Evolutionary conservation across 2,329 filamentous ascomycete species (phyloP), one percentile per base, ranked within the genome.

Genomic region (Calonectria montana): DNA sequence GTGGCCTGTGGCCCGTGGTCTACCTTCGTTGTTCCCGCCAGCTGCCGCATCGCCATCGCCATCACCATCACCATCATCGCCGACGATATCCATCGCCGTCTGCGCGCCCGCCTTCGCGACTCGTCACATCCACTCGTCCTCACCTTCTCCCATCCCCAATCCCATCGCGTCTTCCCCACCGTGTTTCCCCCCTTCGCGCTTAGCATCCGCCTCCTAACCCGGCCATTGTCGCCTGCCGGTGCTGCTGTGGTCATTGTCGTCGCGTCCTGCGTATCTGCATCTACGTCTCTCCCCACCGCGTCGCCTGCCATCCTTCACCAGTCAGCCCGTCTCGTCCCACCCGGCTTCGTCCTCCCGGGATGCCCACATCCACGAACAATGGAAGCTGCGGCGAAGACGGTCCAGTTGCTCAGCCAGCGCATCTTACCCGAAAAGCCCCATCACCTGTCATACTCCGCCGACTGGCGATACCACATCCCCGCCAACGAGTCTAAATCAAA

Each of bases 361-460:
- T 84, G 82, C 79, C 78, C 75, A 82, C 77, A 78, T 79, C 81
- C 78, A 79, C 78, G 81, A 85, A 87, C 83, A 83, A 91, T 91
- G 89, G 89, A 90, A 86, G 87, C 85, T 86, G 87, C 88, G 85
- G 87, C 86, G 81, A 88, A 89, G 84, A 87, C 85, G 84, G 86
- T 89, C 82, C 83, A 89, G 82, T 85, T 82, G 81, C 83, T 90
- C 81, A 85, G 86, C 78, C 85, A 89, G 83, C 84, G 84, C 79
- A 85, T 88, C 74, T 82, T 90, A 74, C 89, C 89, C 74, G 83
- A 85, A 70, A 84, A 84, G 79, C 86, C 88, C 73, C 87, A 91
- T 79, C 87, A 89, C 74, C 85, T 91, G 41, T 87, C 88, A 43
- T 82, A 87, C 73, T 86, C 84, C 41, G 80, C 86, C 62, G 85